Percentiles rank a stretch among this genome's conserved stretches.
Conservation (phyloP, 108 stramenopile species). For the Mediolabrus comicus region DNA sequence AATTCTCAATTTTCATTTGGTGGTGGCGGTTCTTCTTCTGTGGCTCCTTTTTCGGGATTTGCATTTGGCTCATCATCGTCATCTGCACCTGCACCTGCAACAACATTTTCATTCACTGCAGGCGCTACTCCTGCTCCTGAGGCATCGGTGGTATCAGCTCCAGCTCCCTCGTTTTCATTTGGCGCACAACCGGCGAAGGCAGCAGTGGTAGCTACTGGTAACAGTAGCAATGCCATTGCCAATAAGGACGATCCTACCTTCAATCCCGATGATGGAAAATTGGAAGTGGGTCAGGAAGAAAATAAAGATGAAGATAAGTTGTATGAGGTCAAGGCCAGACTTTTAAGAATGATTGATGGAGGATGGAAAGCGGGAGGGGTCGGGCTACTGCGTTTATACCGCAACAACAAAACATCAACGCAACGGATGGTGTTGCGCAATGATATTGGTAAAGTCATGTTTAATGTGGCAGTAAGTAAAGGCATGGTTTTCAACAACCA, state of each 20-base stretch:
- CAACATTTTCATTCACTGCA: conserved; percentile 8
- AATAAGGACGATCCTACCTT: conserved; percentile 42
- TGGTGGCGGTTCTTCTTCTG: too few species aligned
- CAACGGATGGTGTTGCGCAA: conserved; percentile 42
- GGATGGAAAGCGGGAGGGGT: conserved; percentile 33
- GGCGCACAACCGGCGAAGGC: conserved; percentile 19
- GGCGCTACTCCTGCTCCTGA: background rate
- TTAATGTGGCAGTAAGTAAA: conserved; percentile 29
- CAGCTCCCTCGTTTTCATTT: conserved; percentile 22
- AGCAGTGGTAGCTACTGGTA: background rate
- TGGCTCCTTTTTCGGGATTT: background rate
- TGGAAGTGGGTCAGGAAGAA: conserved; percentile 31
- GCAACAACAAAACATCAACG: conserved; percentile 28
- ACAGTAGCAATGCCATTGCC: background rate
- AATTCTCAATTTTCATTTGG: background rate
- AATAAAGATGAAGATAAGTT: conserved; percentile 31
- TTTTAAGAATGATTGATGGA: conserved; percentile 7
- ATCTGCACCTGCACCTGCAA: background rate
- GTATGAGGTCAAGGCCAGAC: conserved; percentile 37
- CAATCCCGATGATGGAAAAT: conserved; percentile 43
- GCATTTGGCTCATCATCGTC: background rate
- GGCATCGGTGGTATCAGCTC: background rate
- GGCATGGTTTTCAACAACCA: conserved; percentile 22
- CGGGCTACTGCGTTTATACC: conserved; percentile 32
- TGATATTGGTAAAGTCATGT: conserved; percentile 33